Evolutionary conservation across 345 rosid species (phyloP).

Genomic region (Citrus reticulata): DNA sequence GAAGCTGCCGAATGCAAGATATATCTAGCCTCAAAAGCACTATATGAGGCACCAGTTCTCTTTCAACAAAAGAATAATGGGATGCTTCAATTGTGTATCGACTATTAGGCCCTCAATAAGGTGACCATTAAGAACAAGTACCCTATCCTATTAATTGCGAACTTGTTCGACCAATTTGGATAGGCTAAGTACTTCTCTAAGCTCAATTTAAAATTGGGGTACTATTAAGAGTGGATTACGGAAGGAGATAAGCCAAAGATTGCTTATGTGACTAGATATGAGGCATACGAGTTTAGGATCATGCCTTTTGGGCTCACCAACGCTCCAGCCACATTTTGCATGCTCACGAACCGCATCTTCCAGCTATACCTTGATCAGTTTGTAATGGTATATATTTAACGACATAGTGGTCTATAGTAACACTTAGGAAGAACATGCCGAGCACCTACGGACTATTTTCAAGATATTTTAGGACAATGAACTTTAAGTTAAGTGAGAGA

Average conservation of each 20-base stretch:
- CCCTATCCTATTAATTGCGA: background rate
- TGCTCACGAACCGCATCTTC: rapidly evolving
- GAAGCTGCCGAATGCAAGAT: rapidly evolving
- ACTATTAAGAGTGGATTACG: background rate
- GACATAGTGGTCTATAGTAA: background rate
- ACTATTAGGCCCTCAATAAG: background rate
- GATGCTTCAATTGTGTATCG: background rate
- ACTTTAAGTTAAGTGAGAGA: background rate
- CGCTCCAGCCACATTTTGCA: no score
- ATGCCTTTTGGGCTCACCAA: background rate
- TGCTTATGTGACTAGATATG: background rate
- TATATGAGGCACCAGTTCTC: rapidly evolving
- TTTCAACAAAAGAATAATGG: background rate
- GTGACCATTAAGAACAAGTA: background rate
- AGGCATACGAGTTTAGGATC: background rate
- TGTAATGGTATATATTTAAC: background rate
- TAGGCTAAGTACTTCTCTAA: background rate
- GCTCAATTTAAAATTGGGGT: background rate
- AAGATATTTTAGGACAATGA: background rate
- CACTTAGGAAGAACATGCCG: background rate
- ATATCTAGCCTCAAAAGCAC: background rate
- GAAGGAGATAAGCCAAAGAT: background rate
- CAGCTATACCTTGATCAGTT: no score
- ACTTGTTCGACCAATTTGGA: background rate
- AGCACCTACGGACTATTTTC: rapidly evolving